These are phyloP conservation scores for Sporothrix pseudoabietina DNA, from an alignment of 2,329 filamentous ascomycete species.

Conservation along the genomic window DNA sequence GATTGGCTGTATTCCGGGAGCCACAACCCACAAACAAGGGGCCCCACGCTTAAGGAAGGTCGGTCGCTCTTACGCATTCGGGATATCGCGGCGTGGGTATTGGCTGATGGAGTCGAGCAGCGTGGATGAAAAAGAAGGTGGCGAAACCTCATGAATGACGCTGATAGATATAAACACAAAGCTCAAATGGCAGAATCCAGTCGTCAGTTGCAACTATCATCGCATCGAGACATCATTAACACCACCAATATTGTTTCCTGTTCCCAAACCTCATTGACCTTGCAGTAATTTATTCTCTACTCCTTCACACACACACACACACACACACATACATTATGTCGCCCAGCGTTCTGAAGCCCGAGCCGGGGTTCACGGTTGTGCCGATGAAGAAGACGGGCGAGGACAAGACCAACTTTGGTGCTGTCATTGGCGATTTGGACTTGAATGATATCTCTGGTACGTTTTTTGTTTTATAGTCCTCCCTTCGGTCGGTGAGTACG, in stretches of 20 bases:
- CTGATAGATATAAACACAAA: conserved; percentile 3
- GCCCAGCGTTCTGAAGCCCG: conserved; percentile 18
- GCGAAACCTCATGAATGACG: not conserved
- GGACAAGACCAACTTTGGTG: conserved; percentile 46
- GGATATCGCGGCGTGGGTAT: not conserved
- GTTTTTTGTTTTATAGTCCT: not conserved
- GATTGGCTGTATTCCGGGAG: not conserved
- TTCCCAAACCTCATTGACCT: too few relatives aligned
- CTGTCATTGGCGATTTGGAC: conserved; percentile 44
- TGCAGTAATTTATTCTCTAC: not conserved
- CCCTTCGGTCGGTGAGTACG: not conserved
- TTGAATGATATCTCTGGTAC: conserved; percentile 43
- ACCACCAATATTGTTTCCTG: too few relatives aligned
- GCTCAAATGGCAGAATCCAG: not conserved
- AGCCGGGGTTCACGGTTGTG: conserved; percentile 46
- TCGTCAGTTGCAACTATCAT: not conserved
- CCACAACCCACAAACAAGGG: not conserved
- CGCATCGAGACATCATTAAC: not conserved
- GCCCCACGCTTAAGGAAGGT: not conserved
- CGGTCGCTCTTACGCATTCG: conserved; percentile 3
- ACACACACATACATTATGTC: conserved; percentile 12
- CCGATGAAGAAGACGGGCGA: conserved; percentile 37
- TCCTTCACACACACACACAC: not conserved
- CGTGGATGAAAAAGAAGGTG: not conserved
- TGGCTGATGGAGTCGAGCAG: not conserved